Evolutionary conservation across 306 rosid genomes (phyloP), one percentile per base, ranked within the genome.

Genomic region (Corylus heterophylla): DNA sequence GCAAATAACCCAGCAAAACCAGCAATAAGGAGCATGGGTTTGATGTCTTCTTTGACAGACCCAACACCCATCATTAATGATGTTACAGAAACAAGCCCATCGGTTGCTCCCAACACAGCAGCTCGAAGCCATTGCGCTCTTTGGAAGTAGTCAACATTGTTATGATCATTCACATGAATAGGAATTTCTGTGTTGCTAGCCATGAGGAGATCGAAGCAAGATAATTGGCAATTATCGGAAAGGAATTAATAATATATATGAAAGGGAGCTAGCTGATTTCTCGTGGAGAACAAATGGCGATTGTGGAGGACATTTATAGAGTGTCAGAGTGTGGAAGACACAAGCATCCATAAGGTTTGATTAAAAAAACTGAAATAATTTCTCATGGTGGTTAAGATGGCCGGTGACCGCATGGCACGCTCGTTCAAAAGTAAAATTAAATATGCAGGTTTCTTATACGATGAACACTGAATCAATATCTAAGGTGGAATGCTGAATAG

Each of bases 81-180:
- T 1, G 84, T 51, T 0, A 82, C 42, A 1, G 89, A 47, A 37
- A 85, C 74, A 49, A 82, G 48, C 27, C 81, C 86, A 50, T 75
- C 88, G 11, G 25, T 81, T 49, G 85, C 81, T 17, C 85, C 83
- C 39, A 81, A 20, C 18, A 85, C n/a, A 7, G 79, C 83, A 7
- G 86, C 86, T 4, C 83, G 80, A 75, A 85, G 88, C 86, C 88
- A 82, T 35, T 85, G 80, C 3, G 68, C 82, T 47, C 84, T 75
- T 10, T 59, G 52, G 25, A 82, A 77, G 74, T 68, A 74, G 70
- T 85, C 74, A n/a, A 81, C 35, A 14, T 70, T n/a, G 7, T 1
- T 39, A 4, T 55, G 73, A 27, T 79, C 54, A 2, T 42, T 29
- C 29, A 45, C 54, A n/a, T 20, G 37, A 44, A 45, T 47, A 69